phyloP scores from a whole-genome alignment of 768 basidiomycete genomes.

The Asterophora parasitica region DNA sequence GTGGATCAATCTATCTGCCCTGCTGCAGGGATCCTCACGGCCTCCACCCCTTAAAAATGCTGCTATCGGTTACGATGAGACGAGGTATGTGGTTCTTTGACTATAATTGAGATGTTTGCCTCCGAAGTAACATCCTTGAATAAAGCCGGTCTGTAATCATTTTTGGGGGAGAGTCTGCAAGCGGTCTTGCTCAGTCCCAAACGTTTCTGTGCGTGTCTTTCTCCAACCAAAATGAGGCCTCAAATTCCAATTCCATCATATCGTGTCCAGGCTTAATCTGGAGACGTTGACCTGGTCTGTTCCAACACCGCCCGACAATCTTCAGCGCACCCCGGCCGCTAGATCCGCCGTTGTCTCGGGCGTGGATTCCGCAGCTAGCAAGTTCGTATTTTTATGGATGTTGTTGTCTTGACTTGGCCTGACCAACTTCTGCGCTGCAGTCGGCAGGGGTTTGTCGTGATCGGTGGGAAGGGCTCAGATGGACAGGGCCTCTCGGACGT shows the following conservation, averaged over 20 bases:
- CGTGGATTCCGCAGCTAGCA: slow-evolving; percentile 74
- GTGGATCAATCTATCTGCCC: slow-evolving; percentile 67
- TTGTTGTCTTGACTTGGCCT: slow-evolving; percentile 3
- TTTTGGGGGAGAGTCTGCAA: slow-evolving; percentile 72
- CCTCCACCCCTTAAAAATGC: slow-evolving; percentile 68
- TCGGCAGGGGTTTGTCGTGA: slow-evolving; percentile 68
- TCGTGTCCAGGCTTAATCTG: slow-evolving; percentile 51
- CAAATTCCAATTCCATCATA: not conserved
- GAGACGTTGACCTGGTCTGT: slow-evolving; percentile 54
- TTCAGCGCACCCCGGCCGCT: slow-evolving; percentile 48
- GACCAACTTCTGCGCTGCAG: slow-evolving; percentile 31
- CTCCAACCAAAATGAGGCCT: not conserved
- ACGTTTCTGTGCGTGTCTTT: slow-evolving; percentile 57
- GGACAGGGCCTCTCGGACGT: slow-evolving; percentile 57
- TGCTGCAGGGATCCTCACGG: slow-evolving; percentile 47
- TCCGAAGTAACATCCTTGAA: slow-evolving; percentile 18
- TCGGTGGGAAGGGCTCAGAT: slow-evolving; percentile 62
- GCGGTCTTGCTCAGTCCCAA: slow-evolving; percentile 54
- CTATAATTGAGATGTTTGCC: slow-evolving; percentile 1
- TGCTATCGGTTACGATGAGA: slow-evolving; percentile 59
- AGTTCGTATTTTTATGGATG: slow-evolving; percentile 42
- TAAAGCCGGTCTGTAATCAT: slow-evolving; percentile 55
- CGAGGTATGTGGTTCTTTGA: slow-evolving; percentile 24
- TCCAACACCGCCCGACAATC: slow-evolving; percentile 47
- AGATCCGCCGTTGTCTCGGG: slow-evolving; percentile 64